phyloP scores from a whole-genome alignment of 148 eudicot genomes.

The Chenopodium suecicum region DNA sequence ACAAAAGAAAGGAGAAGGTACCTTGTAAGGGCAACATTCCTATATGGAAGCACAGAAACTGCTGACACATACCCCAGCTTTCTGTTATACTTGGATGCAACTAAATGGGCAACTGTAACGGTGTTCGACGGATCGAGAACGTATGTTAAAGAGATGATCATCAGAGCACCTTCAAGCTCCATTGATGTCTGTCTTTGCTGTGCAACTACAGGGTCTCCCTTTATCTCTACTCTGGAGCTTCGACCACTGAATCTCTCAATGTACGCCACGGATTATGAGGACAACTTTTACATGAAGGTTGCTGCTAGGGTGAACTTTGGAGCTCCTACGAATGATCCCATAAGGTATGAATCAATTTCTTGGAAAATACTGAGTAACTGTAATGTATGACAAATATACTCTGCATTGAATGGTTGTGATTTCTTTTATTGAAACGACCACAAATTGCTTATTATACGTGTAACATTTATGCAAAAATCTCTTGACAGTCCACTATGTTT shows the following conservation, averaged over 20 bases:
- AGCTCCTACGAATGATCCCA: slow-evolving; percentile 55
- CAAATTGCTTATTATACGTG: neutral
- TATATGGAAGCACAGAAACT: slow-evolving; percentile 57
- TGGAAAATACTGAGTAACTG: neutral
- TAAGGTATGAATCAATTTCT: slow-evolving; percentile 49
- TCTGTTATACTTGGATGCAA: slow-evolving; percentile 85
- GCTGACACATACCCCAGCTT: slow-evolving; percentile 71
- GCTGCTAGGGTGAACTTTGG: slow-evolving; percentile 90
- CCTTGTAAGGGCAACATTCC: slow-evolving; percentile 73
- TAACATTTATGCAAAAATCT: neutral
- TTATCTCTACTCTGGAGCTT: slow-evolving; percentile 84
- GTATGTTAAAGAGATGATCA: slow-evolving; percentile 74
- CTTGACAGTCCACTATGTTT: slow-evolving; percentile 7
- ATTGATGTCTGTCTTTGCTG: slow-evolving; percentile 85
- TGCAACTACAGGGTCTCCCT: slow-evolving; percentile 87
- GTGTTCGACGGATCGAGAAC: slow-evolving; percentile 60
- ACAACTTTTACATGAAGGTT: slow-evolving; percentile 70
- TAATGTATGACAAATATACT: neutral
- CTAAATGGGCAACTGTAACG: slow-evolving; percentile 81
- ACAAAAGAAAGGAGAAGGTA: slow-evolving; percentile 80
- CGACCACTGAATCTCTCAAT: slow-evolving; percentile 84
- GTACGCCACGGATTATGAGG: slow-evolving; percentile 95
- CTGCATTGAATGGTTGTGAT: neutral
- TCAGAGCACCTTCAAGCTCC: slow-evolving; percentile 74
- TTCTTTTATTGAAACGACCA: neutral